A percentile compares a stretch with the other conserved stretches of the same genome.
These are phyloP conservation scores for Flaveria brownii DNA, from an alignment of 129 eudicot species.

Conservation along the genomic window DNA sequence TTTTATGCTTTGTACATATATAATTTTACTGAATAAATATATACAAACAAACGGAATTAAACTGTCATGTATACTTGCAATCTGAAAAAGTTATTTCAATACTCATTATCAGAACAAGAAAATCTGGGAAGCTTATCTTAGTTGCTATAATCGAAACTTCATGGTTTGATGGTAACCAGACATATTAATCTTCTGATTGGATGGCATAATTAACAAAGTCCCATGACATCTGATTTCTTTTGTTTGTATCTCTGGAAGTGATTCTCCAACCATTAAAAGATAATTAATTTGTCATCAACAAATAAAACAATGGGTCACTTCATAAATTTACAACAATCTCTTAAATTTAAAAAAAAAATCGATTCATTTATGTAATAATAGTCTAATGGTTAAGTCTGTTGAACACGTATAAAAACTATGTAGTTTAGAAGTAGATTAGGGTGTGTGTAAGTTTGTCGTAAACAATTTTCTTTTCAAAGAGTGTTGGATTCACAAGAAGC, in stretches of 20 bases:
- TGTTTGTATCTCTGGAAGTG: neutral
- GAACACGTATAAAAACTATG: no score
- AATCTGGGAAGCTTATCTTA: neutral
- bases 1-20: neutral
- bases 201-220: slow-evolving; percentile 1
- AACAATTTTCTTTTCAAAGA: no score
- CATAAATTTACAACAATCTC: neutral
- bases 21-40: neutral
- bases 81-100: neutral
- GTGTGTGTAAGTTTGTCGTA: no score
- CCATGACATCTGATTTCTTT: neutral
- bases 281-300: neutral
- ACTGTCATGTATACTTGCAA: neutral
- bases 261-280: slow-evolving; percentile 3
- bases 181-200: slow-evolving; percentile 26
- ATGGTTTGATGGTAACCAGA: slow-evolving; percentile 14
- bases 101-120: neutral
- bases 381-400: no score
- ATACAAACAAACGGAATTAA: neutral
- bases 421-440: no score
- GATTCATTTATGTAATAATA: neutral
- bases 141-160: neutral
- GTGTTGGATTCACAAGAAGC: no score
- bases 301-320: neutral
- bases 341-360: no score